Percentiles rank a stretch among this genome's conserved stretches.
Evolutionary conservation across 1,284 basidiomycete species (phyloP).

Genomic region (Ceratobasidium sp.): DNA sequence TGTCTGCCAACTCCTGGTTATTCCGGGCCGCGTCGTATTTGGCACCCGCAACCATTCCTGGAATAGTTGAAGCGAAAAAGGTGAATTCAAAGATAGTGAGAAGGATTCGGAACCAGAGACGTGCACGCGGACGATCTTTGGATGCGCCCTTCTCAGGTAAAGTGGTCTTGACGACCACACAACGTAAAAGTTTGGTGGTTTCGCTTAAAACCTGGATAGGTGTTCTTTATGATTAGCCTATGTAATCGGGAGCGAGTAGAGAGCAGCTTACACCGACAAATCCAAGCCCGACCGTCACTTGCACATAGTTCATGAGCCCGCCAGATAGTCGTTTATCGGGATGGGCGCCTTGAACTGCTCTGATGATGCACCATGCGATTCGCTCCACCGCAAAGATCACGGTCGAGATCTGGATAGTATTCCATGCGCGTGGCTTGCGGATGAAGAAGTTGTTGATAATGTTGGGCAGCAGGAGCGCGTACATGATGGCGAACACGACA

Average conservation of each 20-base stretch:
- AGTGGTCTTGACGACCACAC: conserved; percentile 1
- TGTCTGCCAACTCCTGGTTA: conserved; percentile 16
- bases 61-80: conserved; percentile 20
- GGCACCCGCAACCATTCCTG: neutral
- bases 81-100: conserved; percentile 25
- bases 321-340: conserved; percentile 16
- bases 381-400: conserved; percentile 28
- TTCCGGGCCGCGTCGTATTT: conserved; percentile 8
- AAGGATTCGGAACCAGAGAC: neutral
- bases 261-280: conserved; percentile 17
- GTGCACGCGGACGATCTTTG: neutral
- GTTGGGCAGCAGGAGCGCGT: conserved; percentile 50
- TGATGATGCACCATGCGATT: conserved; percentile 30
- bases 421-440: conserved; percentile 34
- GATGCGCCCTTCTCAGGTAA: conserved; percentile 25
- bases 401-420: conserved; percentile 23
- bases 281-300: conserved; percentile 21
- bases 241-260: neutral
- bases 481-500: conserved; percentile 51
- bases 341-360: conserved; percentile 24
- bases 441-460: conserved; percentile 49
- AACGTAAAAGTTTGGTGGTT: conserved; percentile 2
- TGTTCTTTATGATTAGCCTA: no score
- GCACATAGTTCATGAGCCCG: conserved; percentile 30
- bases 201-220: conserved; percentile 5